phyloP scores from a whole-genome alignment of 2,329 filamentous ascomycete genomes.

The Dendrostoma leiphaemia region DNA sequence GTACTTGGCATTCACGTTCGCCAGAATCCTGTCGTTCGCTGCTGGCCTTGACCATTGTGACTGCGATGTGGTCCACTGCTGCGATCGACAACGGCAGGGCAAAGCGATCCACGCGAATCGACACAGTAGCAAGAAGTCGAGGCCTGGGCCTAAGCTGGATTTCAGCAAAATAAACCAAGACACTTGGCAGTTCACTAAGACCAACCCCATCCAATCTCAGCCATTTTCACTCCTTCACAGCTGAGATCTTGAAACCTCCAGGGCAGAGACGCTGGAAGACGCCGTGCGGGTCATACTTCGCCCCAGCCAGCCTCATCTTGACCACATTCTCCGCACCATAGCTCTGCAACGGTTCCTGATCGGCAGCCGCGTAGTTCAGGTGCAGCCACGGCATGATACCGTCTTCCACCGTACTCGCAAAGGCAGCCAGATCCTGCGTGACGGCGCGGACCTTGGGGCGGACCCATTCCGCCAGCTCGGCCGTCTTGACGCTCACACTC shows the following conservation, averaged over 20 bases:
- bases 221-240: background rate
- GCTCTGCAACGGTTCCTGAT: background rate
- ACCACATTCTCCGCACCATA: background rate
- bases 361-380: background rate
- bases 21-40: too few species aligned
- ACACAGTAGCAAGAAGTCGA: too few species aligned
- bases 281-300: background rate
- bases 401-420: background rate
- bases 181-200: too few species aligned
- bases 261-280: slow-evolving; percentile 1
- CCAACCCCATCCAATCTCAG: too few species aligned
- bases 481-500: background rate
- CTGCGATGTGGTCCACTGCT: too few species aligned
- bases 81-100: too few species aligned
- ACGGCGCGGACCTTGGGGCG: background rate
- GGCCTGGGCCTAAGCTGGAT: too few species aligned
- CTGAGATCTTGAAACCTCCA: background rate
- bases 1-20: too few species aligned
- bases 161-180: too few species aligned
- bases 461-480: background rate
- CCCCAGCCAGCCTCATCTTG: background rate
- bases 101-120: too few species aligned
- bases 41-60: too few species aligned
- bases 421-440: background rate
- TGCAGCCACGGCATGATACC: background rate